Evolutionary conservation across 2,329 filamentous ascomycete species (phyloP), one percentile per base, ranked within the genome.

Genomic region (Verticillium zaregamsianum): DNA sequence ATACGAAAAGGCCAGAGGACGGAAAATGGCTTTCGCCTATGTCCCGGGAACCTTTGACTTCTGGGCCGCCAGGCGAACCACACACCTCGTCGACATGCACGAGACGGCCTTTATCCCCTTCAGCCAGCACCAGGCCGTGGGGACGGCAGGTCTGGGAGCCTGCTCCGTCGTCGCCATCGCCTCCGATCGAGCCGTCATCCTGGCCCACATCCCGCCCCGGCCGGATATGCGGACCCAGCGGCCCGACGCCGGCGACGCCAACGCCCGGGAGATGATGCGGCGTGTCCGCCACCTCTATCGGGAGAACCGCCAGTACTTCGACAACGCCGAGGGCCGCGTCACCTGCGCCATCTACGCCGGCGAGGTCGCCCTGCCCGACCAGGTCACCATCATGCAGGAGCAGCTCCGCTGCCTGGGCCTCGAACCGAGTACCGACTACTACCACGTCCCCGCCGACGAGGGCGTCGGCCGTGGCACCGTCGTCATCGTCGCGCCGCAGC

Each of bases 151-250:
- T 3, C 20, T 52, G 45, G 45, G 45, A 3, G n/a, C 45, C 20
- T 52, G 45, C 20, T 52, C 45, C 7, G 45, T 52, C 45, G 57
- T 52, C 3, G 45, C 45, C 20, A 52, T 52, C 20, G 45, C 92
- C 75, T 98, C 94, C 1, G 62, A 60, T 14, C 58, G 23, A n/a
- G 45, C 45, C 45, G 45, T 52, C 45, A 52, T 52, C 11, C 45
- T 52, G n/a, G 45, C 45, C 9, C 45, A 52, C 45, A 52, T 52
- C 20, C 45, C 45, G 20, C 45, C 45, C 3, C 45, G n/a, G 45
- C 45, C 45, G 20, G 45, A 52, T 14, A 9, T 52, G 45, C 45
- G 20, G 9, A 12, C n/a, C 17, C 45, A 23, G 45, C 45, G 12
- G 20, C 45, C 20, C n/a, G 45, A 25, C 20, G 45, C 45, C 20